Percentiles rank a stretch among this genome's conserved stretches.
Conservation (phyloP, 192 early-diverging fungal species). For the Spizellomyces punctatus region DNA sequence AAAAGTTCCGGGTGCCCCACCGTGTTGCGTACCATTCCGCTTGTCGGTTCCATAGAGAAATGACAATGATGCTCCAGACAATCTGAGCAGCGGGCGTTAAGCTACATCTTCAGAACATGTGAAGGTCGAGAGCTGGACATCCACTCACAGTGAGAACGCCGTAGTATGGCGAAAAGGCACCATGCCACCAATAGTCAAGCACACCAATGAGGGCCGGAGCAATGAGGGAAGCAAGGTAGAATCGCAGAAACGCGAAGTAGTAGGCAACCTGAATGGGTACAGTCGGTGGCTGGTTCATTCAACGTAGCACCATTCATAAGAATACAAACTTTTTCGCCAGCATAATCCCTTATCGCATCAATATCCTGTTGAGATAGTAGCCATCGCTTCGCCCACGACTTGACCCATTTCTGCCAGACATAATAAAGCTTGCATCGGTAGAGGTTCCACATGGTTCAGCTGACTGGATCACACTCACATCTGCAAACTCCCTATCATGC, state of each 20-base stretch:
- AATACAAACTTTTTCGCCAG: constrained; percentile 74
- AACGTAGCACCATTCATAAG: background rate
- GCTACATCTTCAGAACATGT: background rate
- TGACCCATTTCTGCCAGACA: constrained; percentile 67
- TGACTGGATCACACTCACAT: constrained; percentile 34
- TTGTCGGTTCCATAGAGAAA: constrained; percentile 81
- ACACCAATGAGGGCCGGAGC: constrained; percentile 69
- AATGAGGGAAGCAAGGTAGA: constrained; percentile 78
- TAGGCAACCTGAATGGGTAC: constrained; percentile 60
- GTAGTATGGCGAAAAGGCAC: constrained; percentile 66
- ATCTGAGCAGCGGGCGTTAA: constrained; percentile 17
- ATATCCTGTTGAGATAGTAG: constrained; percentile 72
- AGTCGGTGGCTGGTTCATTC: constrained; percentile 7
- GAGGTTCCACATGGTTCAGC: background rate
- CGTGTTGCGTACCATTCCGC: constrained; percentile 68
- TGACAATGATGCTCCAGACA: constrained; percentile 59
- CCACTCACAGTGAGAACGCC: constrained; percentile 53
- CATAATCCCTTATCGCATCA: constrained; percentile 73
- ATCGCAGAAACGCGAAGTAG: constrained; percentile 95
- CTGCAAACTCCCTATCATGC: constrained; percentile 79
- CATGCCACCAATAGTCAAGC: constrained; percentile 54
- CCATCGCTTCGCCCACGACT: constrained; percentile 81
- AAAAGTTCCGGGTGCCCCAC: constrained; percentile 76
- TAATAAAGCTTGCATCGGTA: background rate
- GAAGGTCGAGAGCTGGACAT: background rate